Base-by-base conservation (phyloP, 2,329 filamentous ascomycete genomes). In the Scedosporium apiospermum region DNA sequence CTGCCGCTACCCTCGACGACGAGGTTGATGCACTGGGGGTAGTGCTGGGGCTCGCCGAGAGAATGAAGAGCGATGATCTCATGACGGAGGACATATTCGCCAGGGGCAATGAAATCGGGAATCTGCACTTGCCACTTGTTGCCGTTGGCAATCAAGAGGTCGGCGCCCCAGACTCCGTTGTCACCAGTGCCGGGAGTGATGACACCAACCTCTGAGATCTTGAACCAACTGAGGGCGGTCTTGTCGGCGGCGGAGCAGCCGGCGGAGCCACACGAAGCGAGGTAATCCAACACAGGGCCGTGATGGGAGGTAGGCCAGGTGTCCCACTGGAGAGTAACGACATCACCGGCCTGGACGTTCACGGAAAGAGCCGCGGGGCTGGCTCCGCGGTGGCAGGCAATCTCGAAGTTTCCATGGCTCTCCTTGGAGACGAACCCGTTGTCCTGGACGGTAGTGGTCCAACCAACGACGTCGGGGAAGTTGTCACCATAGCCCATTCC, bases 221-320 rank as follows among this genome's bases (percentile, higher is more conserved):
- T 88, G 77, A 83, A 81, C 73, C 80, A 87, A 65, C 78, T 70
- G 42, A 87, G 77, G 18, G 71, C 68, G 5, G 71, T 71, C 73
- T 83, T 81, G 72, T 81, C 78, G 61, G 81, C 79, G 6, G 73
- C 73, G 26, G 77, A 72, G 69, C 82, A 86, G 69, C 85, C 80
- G 26, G 78, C 80, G 16, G 64, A 64, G 57, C 78, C 76, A 72
- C 80, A 82, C 65, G 79, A 77, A 64, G 85, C 85, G 44, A 87
- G 74, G 75, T 87, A 87, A 70, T 80, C 80, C 66, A 86, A 77
- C 66, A 87, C 78, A n/a, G 84, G 84, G 2, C 84, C 84, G 66
- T 86, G 78, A 75, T 90, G 80, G 62, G 78, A 81, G 6, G 81
- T 76, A 16, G 86, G 86, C 87, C 87, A 89, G 16, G 76, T 75